Evolutionary conservation across 345 rosid species (phyloP).

Genomic region (thale cress (Arabidopsis thaliana)): TAIR10.1 NC_003075.7:12451001-12451500

Average conservation of each 20-base stretch:
- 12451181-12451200: slow-evolving; percentile 30
- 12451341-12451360: slow-evolving; percentile 42
- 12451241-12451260: slow-evolving; percentile 42
- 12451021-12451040: too few species aligned
- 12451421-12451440: slow-evolving; percentile 20
- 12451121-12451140: too few species aligned
- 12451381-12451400: slow-evolving; percentile 51
- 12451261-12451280: slow-evolving; percentile 1
- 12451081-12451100: too few species aligned
- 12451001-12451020: too few species aligned
- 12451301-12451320: too few species aligned
- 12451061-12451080: too few species aligned
- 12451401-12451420: slow-evolving; percentile 47
- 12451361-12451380: slow-evolving; percentile 46
- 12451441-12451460: slow-evolving; percentile 33
- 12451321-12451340: slow-evolving; percentile 6
- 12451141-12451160: slow-evolving; percentile 2
- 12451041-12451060: too few species aligned
- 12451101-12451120: too few species aligned
- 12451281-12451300: too few species aligned
- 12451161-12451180: slow-evolving; percentile 36
- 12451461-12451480: slow-evolving; percentile 22
- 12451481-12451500: slow-evolving; percentile 2
- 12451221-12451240: slow-evolving; percentile 28
- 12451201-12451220: slow-evolving; percentile 1